Evolutionary conservation across 2,329 filamentous ascomycete genomes (phyloP).

Genomic region (Fusarium sp.): DNA sequence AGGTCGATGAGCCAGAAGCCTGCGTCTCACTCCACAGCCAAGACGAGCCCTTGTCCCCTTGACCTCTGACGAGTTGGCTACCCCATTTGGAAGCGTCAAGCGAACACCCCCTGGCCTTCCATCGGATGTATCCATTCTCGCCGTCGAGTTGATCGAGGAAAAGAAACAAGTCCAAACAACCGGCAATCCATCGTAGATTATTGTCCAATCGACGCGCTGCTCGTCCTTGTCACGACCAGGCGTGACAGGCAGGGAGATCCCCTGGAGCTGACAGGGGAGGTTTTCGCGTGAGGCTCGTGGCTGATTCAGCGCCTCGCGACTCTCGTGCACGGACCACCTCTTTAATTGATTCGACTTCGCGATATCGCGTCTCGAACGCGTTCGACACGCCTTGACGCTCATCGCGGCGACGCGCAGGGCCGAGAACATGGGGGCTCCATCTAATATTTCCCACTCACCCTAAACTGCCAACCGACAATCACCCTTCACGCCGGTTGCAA

Average conservation of each 20-base stretch:
- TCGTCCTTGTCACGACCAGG: constrained; percentile 1
- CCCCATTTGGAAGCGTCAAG: constrained; percentile 24
- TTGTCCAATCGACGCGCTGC: constrained; percentile 29
- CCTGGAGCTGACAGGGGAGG: not conserved
- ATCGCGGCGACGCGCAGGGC: constrained; percentile 37
- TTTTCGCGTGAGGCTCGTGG: constrained; percentile 21
- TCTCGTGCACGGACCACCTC: constrained; percentile 38
- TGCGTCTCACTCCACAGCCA: not conserved
- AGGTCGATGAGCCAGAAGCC: constrained; percentile 1
- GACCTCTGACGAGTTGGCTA: constrained; percentile 20
- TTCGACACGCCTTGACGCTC: constrained; percentile 36
- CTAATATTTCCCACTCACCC: constrained; percentile 33
- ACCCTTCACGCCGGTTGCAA: constrained; percentile 26
- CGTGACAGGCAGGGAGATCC: not conserved
- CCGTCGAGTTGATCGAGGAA: not conserved
- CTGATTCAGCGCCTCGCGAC: constrained; percentile 29
- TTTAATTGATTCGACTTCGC: constrained; percentile 45
- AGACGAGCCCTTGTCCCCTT: not conserved
- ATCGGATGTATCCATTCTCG: not conserved
- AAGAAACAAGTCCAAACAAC: not conserved
- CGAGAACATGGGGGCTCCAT: constrained; percentile 22
- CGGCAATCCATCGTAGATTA: constrained; percentile 5
- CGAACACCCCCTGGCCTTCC: not conserved
- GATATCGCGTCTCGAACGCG: constrained; percentile 48
- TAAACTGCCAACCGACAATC: constrained; percentile 31